Conservation (phyloP, 257 asterid species). For the Knoxia roxburghii region DNA sequence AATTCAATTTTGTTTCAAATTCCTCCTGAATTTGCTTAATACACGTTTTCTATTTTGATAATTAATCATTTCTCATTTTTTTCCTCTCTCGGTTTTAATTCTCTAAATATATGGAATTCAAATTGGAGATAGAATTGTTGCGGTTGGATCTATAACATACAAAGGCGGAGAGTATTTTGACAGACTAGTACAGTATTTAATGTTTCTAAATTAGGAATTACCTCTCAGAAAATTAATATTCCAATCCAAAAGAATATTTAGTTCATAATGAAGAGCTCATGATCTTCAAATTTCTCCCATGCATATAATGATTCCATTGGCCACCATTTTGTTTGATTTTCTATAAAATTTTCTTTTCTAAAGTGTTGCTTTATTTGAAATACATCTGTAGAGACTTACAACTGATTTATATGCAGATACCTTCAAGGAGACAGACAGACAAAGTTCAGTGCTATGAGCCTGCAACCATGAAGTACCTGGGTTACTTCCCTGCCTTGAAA, state of each 20-base stretch:
- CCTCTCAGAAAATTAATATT: background rate
- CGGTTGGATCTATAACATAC: background rate
- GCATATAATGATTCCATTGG: background rate
- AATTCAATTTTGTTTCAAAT: background rate
- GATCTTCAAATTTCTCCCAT: background rate
- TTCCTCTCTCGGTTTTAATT: background rate
- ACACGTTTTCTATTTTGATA: background rate
- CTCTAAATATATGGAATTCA: background rate
- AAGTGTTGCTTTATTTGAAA: background rate
- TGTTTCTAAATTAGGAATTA: background rate
- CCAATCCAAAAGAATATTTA: background rate
- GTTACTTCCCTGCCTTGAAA: slow-evolving; percentile 75
- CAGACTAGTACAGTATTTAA: background rate
- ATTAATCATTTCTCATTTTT: background rate
- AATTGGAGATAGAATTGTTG: background rate
- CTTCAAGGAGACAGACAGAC: slow-evolving; percentile 93
- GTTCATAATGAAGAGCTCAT: background rate
- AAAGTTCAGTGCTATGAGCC: slow-evolving; percentile 99
- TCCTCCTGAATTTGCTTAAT: background rate
- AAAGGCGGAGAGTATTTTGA: background rate
- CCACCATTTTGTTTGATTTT: background rate
- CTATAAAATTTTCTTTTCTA: slow-evolving; percentile 3
- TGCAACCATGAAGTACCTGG: slow-evolving; percentile 96
- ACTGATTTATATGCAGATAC: slow-evolving; percentile 45
- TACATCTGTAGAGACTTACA: background rate